phyloP scores from a whole-genome alignment of 2,329 filamentous ascomycete species.

The Verticillium tricorpus region DNA sequence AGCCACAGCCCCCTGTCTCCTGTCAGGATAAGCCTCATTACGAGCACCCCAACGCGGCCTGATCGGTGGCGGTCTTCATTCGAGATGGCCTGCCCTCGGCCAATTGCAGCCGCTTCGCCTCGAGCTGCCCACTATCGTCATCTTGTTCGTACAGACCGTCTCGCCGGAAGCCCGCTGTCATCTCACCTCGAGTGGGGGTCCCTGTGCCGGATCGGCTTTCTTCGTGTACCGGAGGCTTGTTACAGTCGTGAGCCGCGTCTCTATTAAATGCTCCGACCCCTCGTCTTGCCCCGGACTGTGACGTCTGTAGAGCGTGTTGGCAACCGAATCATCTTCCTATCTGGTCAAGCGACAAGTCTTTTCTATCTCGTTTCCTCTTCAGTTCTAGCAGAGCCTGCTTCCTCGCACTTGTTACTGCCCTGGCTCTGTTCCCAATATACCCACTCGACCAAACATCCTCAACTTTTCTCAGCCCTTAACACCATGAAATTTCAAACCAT shows the following conservation, averaged over 20 bases:
- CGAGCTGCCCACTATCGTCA: not conserved
- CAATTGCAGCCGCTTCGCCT: not conserved
- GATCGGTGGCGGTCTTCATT: not conserved
- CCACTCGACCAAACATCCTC: too few species aligned
- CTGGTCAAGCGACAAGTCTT: too few species aligned
- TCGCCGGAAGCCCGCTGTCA: not conserved
- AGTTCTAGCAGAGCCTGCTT: too few species aligned
- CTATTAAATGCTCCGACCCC: not conserved
- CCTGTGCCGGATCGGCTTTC: not conserved
- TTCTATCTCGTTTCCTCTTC: too few species aligned
- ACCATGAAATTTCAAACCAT: constrained; percentile 21
- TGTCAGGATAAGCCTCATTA: not conserved
- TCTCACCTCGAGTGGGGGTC: not conserved
- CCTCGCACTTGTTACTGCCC: too few species aligned
- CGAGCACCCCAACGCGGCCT: not conserved
- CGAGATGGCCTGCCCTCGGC: not conserved
- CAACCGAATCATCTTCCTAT: too few species aligned
- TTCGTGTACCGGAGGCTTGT: not conserved
- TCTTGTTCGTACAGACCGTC: not conserved
- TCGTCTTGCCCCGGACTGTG: not conserved
- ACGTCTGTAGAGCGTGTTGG: not conserved
- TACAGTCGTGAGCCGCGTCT: not conserved
- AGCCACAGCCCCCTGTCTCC: not conserved
- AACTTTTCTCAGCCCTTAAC: not conserved
- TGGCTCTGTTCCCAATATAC: too few species aligned